Base-by-base conservation (phyloP, 169 alveolate genomes). In the Plasmodium inui region DNA sequence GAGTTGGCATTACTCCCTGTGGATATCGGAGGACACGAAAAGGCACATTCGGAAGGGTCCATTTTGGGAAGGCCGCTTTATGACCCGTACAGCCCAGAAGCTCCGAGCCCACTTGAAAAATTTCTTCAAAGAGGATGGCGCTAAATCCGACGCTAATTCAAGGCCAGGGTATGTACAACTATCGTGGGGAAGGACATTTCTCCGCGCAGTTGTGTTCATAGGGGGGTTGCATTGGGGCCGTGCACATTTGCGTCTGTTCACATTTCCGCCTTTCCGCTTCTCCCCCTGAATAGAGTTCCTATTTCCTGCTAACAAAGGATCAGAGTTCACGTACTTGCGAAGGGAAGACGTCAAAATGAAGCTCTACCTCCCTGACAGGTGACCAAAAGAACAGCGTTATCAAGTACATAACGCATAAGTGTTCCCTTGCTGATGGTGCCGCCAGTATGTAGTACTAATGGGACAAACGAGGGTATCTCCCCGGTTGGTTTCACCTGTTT, bases 291-390 rank as follows among this genome's bases (percentile, higher is more conserved):
- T 53, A 89, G 94, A 89, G 32, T 67, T 37, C 72, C 53, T 81
- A 19, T 89, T 89, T 41, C 94, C 94, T 9, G 89, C 91, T 22
- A 89, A 89, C 41, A 89, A 89, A 55, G 94, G 90, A 89, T 74
- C 84, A n/a, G 95, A 81, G 44, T 67, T 53, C 67, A 91, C 92
- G 19, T 91, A 91, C 76, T 30, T 91, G 41, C 46, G 95, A 91
- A 72, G 91, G 12, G 92, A 91, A 6, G 70, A 72, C 74, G 95
- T 91, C 26, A 91, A 91, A 50, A 34, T 91, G 84, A 91, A 91
- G 41, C 78, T 91, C n/a, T 91, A 82, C 46, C 83, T 91, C 39
- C 95, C 95, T 0, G 95, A 91, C 57, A 46, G 95, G 95, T 91
- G 46, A 12, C 1, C n/a, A 72, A 72, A 19, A 5, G 9, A 14